These are phyloP conservation scores for Calonectria pteridis DNA, from an alignment of 2,329 filamentous ascomycete species.

Conservation along the genomic window DNA sequence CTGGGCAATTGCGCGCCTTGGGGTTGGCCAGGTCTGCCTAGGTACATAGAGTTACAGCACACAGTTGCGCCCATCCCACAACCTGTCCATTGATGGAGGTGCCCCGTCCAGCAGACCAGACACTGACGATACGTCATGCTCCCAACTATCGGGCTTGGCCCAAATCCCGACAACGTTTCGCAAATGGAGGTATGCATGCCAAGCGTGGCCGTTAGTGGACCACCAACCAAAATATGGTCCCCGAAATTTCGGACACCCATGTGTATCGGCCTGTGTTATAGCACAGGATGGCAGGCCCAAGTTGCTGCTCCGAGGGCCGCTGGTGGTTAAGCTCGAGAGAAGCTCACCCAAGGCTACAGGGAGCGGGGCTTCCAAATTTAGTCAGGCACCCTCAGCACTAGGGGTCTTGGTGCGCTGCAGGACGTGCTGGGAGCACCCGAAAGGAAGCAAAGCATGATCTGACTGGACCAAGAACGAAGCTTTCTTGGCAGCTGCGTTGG, in stretches of 20 bases:
- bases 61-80: slow-evolving; percentile 1
- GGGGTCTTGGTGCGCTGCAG: not conserved
- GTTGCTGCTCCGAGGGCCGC: not conserved
- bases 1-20: not conserved
- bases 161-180: slow-evolving; percentile 5
- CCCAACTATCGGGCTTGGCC: not conserved
- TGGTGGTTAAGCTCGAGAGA: not conserved
- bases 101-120: not conserved
- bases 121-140: not conserved
- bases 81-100: not conserved
- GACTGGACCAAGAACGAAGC: slow-evolving; percentile 7
- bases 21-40: not conserved
- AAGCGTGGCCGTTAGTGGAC: slow-evolving; percentile 12
- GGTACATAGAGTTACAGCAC: slow-evolving; percentile 13
- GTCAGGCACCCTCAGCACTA: slow-evolving; percentile 13
- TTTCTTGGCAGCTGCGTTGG: not conserved
- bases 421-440: slow-evolving; percentile 7
- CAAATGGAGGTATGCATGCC: slow-evolving; percentile 15
- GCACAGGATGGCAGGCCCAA: not conserved
- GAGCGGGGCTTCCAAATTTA: slow-evolving; percentile 12
- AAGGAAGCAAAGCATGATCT: not conserved
- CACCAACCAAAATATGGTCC: not conserved
- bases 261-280: slow-evolving; percentile 6
- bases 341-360: not conserved
- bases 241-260: not conserved